Evolutionary conservation across 2,329 filamentous ascomycete species (phyloP), one percentile per base, ranked within the genome.

Genomic region (Claviceps digitariae): DNA sequence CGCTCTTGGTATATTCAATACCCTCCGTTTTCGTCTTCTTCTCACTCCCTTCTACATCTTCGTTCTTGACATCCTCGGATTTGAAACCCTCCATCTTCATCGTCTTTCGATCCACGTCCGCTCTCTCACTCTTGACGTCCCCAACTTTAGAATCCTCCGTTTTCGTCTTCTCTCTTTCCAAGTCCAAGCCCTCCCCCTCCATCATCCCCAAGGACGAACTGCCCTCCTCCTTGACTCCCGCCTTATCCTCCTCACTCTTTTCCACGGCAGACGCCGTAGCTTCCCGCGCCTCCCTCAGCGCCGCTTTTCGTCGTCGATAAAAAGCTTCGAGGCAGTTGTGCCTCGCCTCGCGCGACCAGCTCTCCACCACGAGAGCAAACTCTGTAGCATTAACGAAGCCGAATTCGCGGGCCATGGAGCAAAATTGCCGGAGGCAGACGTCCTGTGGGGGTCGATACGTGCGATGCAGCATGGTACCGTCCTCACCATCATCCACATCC

Each of bases 301-400:
- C 72, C 55, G 77, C 76, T 63, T 81, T 76, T 57, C 90, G 75
- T 59, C 74, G 75, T 57, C 74, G 71, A 72, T 97, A 97, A 67
- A 95, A 97, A 3, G 72, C 73, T 54, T 94, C 86, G 27, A 97
- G 72, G 66, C 82, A 90, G 59, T 84, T 82, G 56, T 86, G 77
- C 62, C 91, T 73, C 69, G 93, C 78, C 62, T 86, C 87, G 66
- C 91, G 87, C 47, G 87, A 94, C 87, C 90, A 94, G 15, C 83
- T 80, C 68, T 97, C 93, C 3, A 97, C 90, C 15, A 90, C 82
- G 40, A 96, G 72, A 3, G 90, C 93, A 74, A 97, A 97, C 56
- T 93, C 86, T 0, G 82, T 86, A 1, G 84, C 83, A 64, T 80
- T 84, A 1, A 76, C 72, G 64, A 89, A 95, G 1, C 87, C 88